Base-by-base conservation (phyloP, 768 basidiomycete species). In the Coprinellus micaceus region DNA sequence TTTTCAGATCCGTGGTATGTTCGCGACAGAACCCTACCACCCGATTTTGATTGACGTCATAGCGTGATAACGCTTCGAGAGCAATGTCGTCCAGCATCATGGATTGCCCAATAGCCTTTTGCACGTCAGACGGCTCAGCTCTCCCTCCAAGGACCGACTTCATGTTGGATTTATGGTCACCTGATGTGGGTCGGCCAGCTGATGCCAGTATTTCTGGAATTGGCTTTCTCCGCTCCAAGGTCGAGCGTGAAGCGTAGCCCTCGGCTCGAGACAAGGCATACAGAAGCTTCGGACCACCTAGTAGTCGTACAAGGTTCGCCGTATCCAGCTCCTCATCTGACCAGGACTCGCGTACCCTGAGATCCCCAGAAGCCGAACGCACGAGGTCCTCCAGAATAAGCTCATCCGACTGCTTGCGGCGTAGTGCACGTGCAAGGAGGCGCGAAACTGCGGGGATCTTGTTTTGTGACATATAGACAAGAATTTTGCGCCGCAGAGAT, bases 271-370 rank as follows among this genome's bases (percentile, higher is more conserved):
- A 64, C 4, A 71, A 50, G 2, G 61, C 59, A 62, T 65, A 69
- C 1, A 71, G 54, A 0, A 71, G 59, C 0, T 58, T 40, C 21
- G 64, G 58, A 0, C 69, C 70, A 19, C 67, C 65, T 44, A 64
- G 21, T 17, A 66, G 58, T 39, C 68, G 67, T 1, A 59, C 50
- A 3, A 71, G 58, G 48, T 69, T 67, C 49, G 66, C 64, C 19
- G 66, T 55, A 58, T 70, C 70, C 51, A 64, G 44, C 36, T 69
- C 65, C 0, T 56, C 51, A 9, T 56, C 30, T 7, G 58, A 60
- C 54, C 60, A 67, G 1, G 52, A 53, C 10, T 9, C 47, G 4
- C 47, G 9, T 25, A 15, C 7, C 24, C 22, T 25, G 10, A 22
- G 21, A 22, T 30, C 22, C 19, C 47, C 24, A 19, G 22, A 24